Evolutionary conservation across 2,329 filamentous ascomycete genomes (phyloP).

Genomic region (Ophiocordyceps sinensis): DNA sequence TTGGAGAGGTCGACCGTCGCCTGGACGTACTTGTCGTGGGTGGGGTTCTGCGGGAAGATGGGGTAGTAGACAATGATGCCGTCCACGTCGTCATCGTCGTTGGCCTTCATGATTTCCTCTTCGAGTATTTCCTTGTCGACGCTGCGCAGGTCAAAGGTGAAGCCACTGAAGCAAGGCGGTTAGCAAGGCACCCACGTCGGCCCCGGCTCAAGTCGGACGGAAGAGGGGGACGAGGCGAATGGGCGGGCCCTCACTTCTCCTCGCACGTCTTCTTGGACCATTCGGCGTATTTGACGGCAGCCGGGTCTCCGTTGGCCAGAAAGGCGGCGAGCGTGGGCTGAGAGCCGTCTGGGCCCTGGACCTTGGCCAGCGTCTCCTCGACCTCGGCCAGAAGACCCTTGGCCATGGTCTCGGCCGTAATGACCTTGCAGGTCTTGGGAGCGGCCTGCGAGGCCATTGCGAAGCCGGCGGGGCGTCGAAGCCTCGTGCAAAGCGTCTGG

Average conservation of each 20-base stretch:
- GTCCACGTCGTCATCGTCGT: conserved; percentile 62
- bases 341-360: conserved; percentile 39
- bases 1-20: conserved; percentile 83
- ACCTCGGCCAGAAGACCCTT: conserved; percentile 70
- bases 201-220: no score
- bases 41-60: conserved; percentile 68
- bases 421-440: conserved; percentile 75
- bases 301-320: conserved; percentile 81
- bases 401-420: conserved; percentile 77
- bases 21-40: conserved; percentile 89
- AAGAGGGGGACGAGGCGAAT: neutral
- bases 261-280: conserved; percentile 94
- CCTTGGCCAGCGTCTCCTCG: conserved; percentile 54
- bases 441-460: conserved; percentile 12
- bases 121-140: conserved; percentile 82
- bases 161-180: conserved; percentile 45
- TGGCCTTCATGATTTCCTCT: conserved; percentile 74
- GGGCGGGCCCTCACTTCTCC: conserved; percentile 61
- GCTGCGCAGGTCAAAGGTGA: conserved; percentile 72
- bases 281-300: conserved; percentile 85
- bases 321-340: conserved; percentile 79
- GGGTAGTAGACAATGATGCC: conserved; percentile 98
- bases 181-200: neutral
- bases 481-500: no score
- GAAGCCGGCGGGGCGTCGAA: neutral